Evolutionary conservation across 2,329 filamentous ascomycete species (phyloP).

Genomic region (Trichoderma gracile): DNA sequence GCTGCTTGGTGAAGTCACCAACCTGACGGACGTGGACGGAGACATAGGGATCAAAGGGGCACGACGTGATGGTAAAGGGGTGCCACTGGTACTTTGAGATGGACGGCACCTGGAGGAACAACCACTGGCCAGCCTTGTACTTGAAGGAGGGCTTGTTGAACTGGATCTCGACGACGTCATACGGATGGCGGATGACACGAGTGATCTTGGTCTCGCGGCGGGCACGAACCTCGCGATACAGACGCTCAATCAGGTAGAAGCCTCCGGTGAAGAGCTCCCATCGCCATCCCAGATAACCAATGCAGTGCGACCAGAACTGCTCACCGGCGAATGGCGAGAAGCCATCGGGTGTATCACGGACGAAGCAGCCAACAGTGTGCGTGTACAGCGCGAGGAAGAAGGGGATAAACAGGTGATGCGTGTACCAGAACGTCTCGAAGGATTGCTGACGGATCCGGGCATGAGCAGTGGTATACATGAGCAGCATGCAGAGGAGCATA

Average conservation of each 20-base stretch:
- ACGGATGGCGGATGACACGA: conserved; percentile 92
- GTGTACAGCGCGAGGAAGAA: conserved; percentile 94
- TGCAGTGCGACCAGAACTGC: conserved; percentile 85
- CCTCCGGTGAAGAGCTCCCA: conserved; percentile 90
- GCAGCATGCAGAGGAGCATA: conserved; percentile 98
- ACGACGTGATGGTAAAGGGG: conserved; percentile 98
- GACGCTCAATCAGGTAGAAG: conserved; percentile 81
- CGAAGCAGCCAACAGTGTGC: conserved; percentile 94
- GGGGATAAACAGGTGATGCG: conserved; percentile 96
- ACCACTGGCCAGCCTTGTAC: conserved; percentile 98
- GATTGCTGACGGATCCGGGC: conserved; percentile 92
- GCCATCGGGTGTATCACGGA: conserved; percentile 72
- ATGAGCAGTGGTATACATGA: conserved; percentile 97
- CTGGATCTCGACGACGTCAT: conserved; percentile 96
- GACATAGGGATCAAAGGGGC: conserved; percentile 91
- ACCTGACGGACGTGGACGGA: conserved; percentile 95
- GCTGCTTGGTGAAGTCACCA: conserved; percentile 89
- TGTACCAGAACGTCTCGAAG: conserved; percentile 99
- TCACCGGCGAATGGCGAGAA: conserved; percentile 83
- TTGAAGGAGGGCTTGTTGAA: conserved; percentile 95
- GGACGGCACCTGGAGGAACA: conserved; percentile 90
- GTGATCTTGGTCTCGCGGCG: conserved; percentile 85
- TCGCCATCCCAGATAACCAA: conserved; percentile 94
- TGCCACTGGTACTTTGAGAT: conserved; percentile 94
- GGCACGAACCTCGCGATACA: conserved; percentile 88